A percentile compares a stretch with the other conserved stretches of the same genome.
phyloP scores from a whole-genome alignment of 2,329 filamentous ascomycete species.

The Xylariaceae sp. region DNA sequence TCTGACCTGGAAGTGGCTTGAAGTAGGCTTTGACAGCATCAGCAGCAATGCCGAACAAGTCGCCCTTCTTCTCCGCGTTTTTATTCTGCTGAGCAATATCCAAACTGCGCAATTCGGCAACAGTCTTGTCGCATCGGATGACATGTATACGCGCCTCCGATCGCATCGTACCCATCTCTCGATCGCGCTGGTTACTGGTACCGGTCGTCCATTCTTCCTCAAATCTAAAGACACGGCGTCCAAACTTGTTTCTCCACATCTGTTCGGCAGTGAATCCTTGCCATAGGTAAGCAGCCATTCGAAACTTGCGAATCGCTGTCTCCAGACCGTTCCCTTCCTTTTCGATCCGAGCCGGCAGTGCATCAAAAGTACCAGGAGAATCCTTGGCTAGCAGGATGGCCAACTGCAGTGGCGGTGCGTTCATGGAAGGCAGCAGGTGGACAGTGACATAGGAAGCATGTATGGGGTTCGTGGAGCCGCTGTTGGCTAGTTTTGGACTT shows the following conservation, averaged over 20 bases:
- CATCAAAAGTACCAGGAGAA: slow-evolving; percentile 80
- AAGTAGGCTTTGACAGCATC: slow-evolving; percentile 79
- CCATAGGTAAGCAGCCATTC: slow-evolving; percentile 95
- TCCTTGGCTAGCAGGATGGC: slow-evolving; percentile 86
- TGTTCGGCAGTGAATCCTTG: slow-evolving; percentile 96
- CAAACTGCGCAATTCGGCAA: slow-evolving; percentile 76
- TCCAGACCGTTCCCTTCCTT: slow-evolving; percentile 80
- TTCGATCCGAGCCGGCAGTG: slow-evolving; percentile 68
- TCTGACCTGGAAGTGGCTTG: slow-evolving; percentile 68
- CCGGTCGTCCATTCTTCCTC: slow-evolving; percentile 94
- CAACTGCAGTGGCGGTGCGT: slow-evolving; percentile 79
- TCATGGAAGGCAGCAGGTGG: slow-evolving; percentile 78
- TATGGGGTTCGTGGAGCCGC: slow-evolving; percentile 60
- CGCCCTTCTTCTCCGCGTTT: slow-evolving; percentile 64
- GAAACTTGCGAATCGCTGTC: slow-evolving; percentile 80
- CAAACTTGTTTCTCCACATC: slow-evolving; percentile 86
- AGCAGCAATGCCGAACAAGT: slow-evolving; percentile 71
- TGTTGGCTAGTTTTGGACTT: slow-evolving; percentile 73
- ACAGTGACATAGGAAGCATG: slow-evolving; percentile 79
- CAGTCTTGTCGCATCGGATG: slow-evolving; percentile 76
- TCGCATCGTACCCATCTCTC: slow-evolving; percentile 67
- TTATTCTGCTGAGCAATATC: slow-evolving; percentile 74
- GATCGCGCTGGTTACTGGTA: slow-evolving; percentile 72
- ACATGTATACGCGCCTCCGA: slow-evolving; percentile 90
- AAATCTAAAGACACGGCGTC: slow-evolving; percentile 80